Percentiles rank a stretch among this genome's conserved stretches.
Evolutionary conservation across 2,329 filamentous ascomycete genomes (phyloP).

Genomic region (Paracamarosporium sp.): DNA sequence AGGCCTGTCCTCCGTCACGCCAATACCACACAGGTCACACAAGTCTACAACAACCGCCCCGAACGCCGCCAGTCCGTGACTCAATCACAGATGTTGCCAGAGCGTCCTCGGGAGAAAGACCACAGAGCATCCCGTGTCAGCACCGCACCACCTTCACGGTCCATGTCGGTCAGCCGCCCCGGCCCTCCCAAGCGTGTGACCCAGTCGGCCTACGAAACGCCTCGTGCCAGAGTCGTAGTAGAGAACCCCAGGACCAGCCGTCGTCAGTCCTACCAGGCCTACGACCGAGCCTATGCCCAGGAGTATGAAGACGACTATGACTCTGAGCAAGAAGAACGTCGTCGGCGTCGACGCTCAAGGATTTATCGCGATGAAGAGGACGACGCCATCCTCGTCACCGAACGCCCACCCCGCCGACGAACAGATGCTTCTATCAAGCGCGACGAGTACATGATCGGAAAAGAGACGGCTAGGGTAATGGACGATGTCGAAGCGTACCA

Average conservation of each 20-base stretch:
- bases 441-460: constrained; percentile 26
- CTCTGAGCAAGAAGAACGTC: constrained; percentile 7
- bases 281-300: constrained; percentile 23
- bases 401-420: constrained; percentile 30
- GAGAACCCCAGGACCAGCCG: constrained; percentile 30
- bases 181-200: constrained; percentile 37
- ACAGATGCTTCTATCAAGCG: constrained; percentile 31
- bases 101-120: constrained; percentile 23
- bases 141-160: constrained; percentile 27
- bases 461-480: constrained; percentile 19
- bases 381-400: constrained; percentile 10
- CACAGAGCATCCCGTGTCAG: constrained; percentile 18
- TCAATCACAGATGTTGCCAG: constrained; percentile 20
- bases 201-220: constrained; percentile 34
- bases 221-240: constrained; percentile 32
- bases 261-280: constrained; percentile 37
- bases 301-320: constrained; percentile 17
- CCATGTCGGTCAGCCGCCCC: constrained; percentile 37
- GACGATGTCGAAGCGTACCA: constrained; percentile 40
- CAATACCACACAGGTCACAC: constrained; percentile 32
- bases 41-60: constrained; percentile 16
- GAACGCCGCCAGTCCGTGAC: constrained; percentile 17
- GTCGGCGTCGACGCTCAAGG: constrained; percentile 12
- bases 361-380: constrained; percentile 17
- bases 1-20: constrained; percentile 35